Evolutionary conservation across 305 asterid genomes (phyloP), one percentile per base, ranked within the genome.

Genomic region (Andrographis paniculata): DNA sequence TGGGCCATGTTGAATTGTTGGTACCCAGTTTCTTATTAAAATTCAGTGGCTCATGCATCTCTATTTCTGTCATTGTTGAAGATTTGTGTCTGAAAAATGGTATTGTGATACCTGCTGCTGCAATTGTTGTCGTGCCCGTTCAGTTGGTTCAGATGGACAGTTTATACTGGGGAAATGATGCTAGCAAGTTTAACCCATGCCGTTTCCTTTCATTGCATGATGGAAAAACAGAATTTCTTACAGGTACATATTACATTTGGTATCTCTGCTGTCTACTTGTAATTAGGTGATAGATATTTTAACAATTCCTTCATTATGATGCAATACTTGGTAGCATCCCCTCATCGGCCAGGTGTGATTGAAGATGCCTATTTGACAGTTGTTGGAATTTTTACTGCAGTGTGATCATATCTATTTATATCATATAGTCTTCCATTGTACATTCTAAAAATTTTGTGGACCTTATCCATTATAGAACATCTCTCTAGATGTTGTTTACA

Each of bases 121-220:
- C 79, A 51, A 68, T 61, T 35, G 45, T 72, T 52, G 65, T 64
- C 24, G 64, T 72, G 53, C 79, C 79, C 14, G 23, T 72, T 61
- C 75, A 61, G 53, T 53, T 72, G 67, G 65, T 72, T 55, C 79
- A 72, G 44, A 54, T 28, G 60, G 69, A 68, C 54, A 27, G 36
- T 30, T 54, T 59, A 17, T 50, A 52, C 36, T 72, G 79, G 79
- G 79, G 79, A 39, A 65, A 36, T 23, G 72, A 72, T 72, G 79
- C 75, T 50, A 50, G 46, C 28, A 18, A 53, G 63, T 72, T 72
- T 56, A 59, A 72, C 49, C 79, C 79, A 50, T 45, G 17, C 35
- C 72, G 75, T n/a, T 72, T 72, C 53, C 61, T 72, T 47, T 61
- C 60, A n/a, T 52, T 58, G 61, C 30, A 47, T 46, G 65, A 48